Conservation (phyloP, 2,329 filamentous ascomycete genomes). For the Aspergillus fumigatiaffinis region DNA sequence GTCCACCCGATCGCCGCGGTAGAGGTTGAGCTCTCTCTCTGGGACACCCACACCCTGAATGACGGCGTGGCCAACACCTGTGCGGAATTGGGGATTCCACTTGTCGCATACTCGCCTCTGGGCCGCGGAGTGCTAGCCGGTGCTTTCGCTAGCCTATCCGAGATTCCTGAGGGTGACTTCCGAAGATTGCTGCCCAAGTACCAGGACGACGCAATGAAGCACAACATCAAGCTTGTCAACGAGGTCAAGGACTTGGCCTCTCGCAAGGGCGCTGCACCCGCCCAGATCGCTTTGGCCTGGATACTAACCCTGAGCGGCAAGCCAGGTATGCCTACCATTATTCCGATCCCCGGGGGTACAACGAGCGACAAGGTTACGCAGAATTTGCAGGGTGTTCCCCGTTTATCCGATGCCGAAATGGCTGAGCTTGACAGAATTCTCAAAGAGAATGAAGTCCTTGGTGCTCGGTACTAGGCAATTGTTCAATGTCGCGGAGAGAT, state of each 20-base stretch:
- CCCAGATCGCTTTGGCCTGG: slow-evolving; percentile 51
- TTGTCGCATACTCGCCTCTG: slow-evolving; percentile 59
- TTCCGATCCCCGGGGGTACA: slow-evolving; percentile 36
- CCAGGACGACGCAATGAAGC: slow-evolving; percentile 47
- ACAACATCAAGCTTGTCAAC: slow-evolving; percentile 49
- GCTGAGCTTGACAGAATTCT: slow-evolving; percentile 51
- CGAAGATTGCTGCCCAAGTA: slow-evolving; percentile 46
- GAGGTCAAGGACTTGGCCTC: slow-evolving; percentile 43
- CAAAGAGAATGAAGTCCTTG: slow-evolving; percentile 41
- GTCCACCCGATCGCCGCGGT: slow-evolving; percentile 56
- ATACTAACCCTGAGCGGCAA: slow-evolving; percentile 40
- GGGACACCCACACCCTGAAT: slow-evolving; percentile 52
- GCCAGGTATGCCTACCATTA: slow-evolving; percentile 42
- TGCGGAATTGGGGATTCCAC: slow-evolving; percentile 53
- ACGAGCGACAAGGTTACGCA: slow-evolving; percentile 34
- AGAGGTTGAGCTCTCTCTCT: slow-evolving; percentile 59
- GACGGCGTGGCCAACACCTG: slow-evolving; percentile 57
- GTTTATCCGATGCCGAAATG: slow-evolving; percentile 37
- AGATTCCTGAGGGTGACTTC: slow-evolving; percentile 48
- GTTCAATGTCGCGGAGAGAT: not conserved
- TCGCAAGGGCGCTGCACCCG: slow-evolving; percentile 41
- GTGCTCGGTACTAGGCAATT: slow-evolving; percentile 23
- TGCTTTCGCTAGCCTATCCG: slow-evolving; percentile 42
- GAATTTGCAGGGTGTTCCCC: slow-evolving; percentile 28
- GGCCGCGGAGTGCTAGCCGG: slow-evolving; percentile 55